Base-by-base conservation (phyloP, 495 filamentous ascomycete genomes). In the Tricharina praecox region DNA sequence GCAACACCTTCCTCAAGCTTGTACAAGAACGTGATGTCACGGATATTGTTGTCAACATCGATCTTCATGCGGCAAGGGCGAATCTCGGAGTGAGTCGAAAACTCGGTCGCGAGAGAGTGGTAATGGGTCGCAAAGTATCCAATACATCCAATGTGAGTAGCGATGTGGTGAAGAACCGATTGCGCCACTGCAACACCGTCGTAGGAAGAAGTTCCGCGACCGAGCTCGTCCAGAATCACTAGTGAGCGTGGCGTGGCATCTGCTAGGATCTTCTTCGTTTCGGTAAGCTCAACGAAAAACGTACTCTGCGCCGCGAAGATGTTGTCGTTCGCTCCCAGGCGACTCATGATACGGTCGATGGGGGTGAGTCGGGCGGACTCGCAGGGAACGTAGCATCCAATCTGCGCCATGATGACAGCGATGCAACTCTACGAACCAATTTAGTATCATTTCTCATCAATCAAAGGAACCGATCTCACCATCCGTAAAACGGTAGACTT, bases 121-220 rank as follows among this genome's bases (percentile, higher is more conserved):
- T 99, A 99, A 60, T 99, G 90, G 0, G 92, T 99, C 3, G 90
- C 90, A 62, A 99, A 99, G 75, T 94, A 95, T 24, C 92, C 90
- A 23, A 92, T 61, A 30, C 88, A 92, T 50, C 92, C 92, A 39
- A 94, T 81, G 60, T 94, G 84, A 4, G 82, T 83, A 18, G 90
- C 87, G 34, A 96, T 73, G 54, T 99, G 87, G 61, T 96, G 88
- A 30, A 99, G 75, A 1, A 96, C 90, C 0, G 90, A 84, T 64
- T 99, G 86, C 4, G 90, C 90, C 15, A 99, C 90, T 1, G 90
- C 90, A 1, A 97, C 83, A 38, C 90, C 90, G 55, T 99, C 90
- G 65, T 95, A 94, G 18, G 79, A 85, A 36, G 77, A 84, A 2
- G 90, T 99, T 47, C 90, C 90, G 36, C 90, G 84, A 41, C 90